phyloP scores from a whole-genome alignment of 2,329 filamentous ascomycete genomes.

The Calonectria pseudoturangicola region DNA sequence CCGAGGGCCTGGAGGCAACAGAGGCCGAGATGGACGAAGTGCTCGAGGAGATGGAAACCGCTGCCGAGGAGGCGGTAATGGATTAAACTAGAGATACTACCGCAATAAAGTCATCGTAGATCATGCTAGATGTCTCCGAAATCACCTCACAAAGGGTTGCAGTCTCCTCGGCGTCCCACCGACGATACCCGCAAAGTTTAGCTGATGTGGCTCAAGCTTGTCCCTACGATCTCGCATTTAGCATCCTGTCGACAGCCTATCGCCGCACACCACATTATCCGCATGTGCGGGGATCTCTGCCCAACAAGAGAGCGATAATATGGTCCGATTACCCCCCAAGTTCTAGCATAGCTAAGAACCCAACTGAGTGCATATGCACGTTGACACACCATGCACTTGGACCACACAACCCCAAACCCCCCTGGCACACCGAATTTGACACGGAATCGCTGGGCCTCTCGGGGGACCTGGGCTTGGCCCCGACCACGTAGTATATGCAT shows the following conservation, averaged over 20 bases:
- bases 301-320: background rate
- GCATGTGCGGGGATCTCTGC: slow-evolving; percentile 14
- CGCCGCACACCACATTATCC: slow-evolving; percentile 26
- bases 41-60: slow-evolving; percentile 64
- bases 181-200: slow-evolving; percentile 9
- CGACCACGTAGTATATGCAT: background rate
- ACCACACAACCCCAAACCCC: background rate
- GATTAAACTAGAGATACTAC: slow-evolving; percentile 42
- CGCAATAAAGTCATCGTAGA: slow-evolving; percentile 15
- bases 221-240: slow-evolving; percentile 20
- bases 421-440: background rate
- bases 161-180: slow-evolving; percentile 26
- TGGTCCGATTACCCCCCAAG: slow-evolving; percentile 6
- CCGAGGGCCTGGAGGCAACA: slow-evolving; percentile 78
- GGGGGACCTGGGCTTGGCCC: background rate
- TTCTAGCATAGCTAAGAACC: slow-evolving; percentile 18
- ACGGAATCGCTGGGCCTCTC: background rate
- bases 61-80: slow-evolving; percentile 51
- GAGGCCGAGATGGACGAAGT: slow-evolving; percentile 76
- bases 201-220: slow-evolving; percentile 1
- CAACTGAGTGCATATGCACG: slow-evolving; percentile 32
- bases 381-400: slow-evolving; percentile 16
- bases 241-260: slow-evolving; percentile 27
- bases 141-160: slow-evolving; percentile 8
- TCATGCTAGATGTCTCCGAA: slow-evolving; percentile 22